A percentile compares a stretch with the other conserved stretches of the same genome.
Conservation (phyloP, 2,329 filamentous ascomycete species). For the Sporothrix brasiliensis region DNA sequence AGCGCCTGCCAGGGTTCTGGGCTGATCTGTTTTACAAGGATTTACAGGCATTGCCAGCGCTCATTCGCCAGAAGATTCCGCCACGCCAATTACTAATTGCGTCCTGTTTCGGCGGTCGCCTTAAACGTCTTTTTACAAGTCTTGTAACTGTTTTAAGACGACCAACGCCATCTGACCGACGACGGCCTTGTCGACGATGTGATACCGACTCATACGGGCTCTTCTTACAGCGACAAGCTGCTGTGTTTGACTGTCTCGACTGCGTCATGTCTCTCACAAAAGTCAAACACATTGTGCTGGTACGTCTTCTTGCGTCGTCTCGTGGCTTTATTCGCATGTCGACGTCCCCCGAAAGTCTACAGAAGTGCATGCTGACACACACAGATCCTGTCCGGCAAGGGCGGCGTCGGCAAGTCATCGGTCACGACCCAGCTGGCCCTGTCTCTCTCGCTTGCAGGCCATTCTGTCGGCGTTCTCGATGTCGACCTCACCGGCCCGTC, state of each 20-base stretch:
- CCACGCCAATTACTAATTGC: conserved; percentile 24
- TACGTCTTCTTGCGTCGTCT: conserved; percentile 34
- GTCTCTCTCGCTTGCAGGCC: conserved; percentile 79
- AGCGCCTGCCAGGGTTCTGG: not conserved
- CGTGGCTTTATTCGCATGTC: not conserved
- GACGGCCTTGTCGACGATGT: conserved; percentile 5
- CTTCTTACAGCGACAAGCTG: not conserved
- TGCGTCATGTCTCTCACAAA: conserved; percentile 65
- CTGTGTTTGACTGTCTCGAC: not conserved
- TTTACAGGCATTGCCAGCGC: not conserved
- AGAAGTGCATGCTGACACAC: not conserved
- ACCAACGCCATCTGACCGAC: not conserved
- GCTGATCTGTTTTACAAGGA: not conserved
- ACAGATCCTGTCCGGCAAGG: conserved; percentile 88
- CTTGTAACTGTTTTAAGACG: not conserved
- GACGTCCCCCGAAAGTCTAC: not conserved
- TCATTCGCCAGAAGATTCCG: conserved; percentile 25
- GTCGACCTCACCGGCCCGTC: conserved; percentile 95
- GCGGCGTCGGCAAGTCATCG: conserved; percentile 95
- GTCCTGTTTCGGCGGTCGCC: conserved; percentile 14
- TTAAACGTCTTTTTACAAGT: not conserved
- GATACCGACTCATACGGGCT: not conserved
- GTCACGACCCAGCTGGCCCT: conserved; percentile 96
- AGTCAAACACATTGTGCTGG: conserved; percentile 77
- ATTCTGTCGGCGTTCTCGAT: conserved; percentile 92